These are phyloP conservation scores for Rubroboletus pulcherrimus DNA, from an alignment of 768 basidiomycete species.

Conservation along the genomic window DNA sequence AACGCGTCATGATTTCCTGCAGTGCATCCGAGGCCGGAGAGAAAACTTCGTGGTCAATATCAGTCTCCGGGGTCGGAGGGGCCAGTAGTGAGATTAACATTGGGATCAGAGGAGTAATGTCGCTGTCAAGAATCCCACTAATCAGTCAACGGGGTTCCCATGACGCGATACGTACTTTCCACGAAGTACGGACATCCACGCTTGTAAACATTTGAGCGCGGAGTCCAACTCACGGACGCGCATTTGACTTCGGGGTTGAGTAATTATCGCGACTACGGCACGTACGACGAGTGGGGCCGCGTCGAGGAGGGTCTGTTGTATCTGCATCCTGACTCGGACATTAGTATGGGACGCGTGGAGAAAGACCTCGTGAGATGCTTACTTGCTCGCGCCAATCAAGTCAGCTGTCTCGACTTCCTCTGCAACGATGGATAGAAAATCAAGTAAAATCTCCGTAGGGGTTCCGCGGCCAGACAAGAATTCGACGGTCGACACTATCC, in stretches of 20 bases:
- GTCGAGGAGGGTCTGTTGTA: conserved; percentile 62
- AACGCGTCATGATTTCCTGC: conserved; percentile 74
- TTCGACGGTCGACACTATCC: conserved; percentile 65
- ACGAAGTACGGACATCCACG: conserved; percentile 74
- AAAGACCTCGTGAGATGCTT: conserved; percentile 26
- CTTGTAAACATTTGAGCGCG: conserved; percentile 75
- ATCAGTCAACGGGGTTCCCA: neutral
- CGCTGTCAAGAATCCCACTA: conserved; percentile 36
- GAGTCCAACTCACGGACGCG: conserved; percentile 50
- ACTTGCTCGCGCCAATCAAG: conserved; percentile 71
- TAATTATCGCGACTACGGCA: conserved; percentile 59
- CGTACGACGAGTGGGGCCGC: conserved; percentile 70
- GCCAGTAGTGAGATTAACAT: conserved; percentile 51
- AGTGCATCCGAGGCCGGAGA: conserved; percentile 65
- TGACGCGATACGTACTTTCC: conserved; percentile 49
- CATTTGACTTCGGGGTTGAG: conserved; percentile 33
- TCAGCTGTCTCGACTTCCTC: conserved; percentile 80
- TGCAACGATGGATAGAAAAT: conserved; percentile 78
- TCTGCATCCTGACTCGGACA: conserved; percentile 45
- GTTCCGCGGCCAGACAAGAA: conserved; percentile 59
- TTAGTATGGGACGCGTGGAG: conserved; percentile 5
- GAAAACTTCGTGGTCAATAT: conserved; percentile 51
- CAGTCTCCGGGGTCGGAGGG: conserved; percentile 28
- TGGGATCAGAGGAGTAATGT: conserved; percentile 66
- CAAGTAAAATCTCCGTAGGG: conserved; percentile 56